These are phyloP conservation scores for Collariella sp. DNA, from an alignment of 495 filamentous ascomycete genomes.

Conservation along the genomic window DNA sequence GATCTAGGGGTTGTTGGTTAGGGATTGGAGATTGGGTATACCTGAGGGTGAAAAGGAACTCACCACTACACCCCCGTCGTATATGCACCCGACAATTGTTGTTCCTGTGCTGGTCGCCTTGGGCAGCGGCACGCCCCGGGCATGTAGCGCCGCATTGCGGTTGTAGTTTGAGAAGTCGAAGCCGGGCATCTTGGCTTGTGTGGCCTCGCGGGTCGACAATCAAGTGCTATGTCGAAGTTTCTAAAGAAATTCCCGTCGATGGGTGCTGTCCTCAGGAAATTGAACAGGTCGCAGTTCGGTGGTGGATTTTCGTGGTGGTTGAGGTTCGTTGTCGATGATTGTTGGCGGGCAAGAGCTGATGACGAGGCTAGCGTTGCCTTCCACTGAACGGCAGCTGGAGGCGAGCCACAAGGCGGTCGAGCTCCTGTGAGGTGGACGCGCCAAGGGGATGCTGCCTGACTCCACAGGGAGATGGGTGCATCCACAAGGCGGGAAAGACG, in stretches of 20 bases:
- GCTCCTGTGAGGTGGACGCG: constrained; percentile 5
- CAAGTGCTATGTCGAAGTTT: neutral
- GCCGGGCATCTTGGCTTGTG: constrained; percentile 66
- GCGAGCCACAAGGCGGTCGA: constrained; percentile 10
- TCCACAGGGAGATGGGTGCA: constrained; percentile 1
- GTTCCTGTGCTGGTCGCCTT: constrained; percentile 99
- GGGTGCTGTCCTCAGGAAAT: neutral
- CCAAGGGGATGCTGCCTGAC: constrained; percentile 18
- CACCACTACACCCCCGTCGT: constrained; percentile 90
- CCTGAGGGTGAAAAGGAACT: constrained; percentile 23
- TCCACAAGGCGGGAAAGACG: neutral
- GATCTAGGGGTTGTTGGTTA: constrained; percentile 48
- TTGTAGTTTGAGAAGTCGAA: constrained; percentile 99
- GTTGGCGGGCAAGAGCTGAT: constrained; percentile 24
- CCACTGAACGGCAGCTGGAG: constrained; percentile 6
- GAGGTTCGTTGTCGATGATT: constrained; percentile 7
- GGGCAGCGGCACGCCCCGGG: constrained; percentile 83
- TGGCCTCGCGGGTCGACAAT: neutral
- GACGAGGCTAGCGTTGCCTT: constrained; percentile 37
- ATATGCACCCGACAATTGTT: constrained; percentile 97
- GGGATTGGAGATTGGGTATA: neutral
- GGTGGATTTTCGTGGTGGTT: constrained; percentile 3
- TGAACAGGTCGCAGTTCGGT: neutral
- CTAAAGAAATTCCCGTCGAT: neutral
- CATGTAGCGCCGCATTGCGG: constrained; percentile 92